These are phyloP conservation scores for Trypanosoma cruzi DNA, from an alignment of 208 protist genomes.

Conservation along the genomic window DNA sequence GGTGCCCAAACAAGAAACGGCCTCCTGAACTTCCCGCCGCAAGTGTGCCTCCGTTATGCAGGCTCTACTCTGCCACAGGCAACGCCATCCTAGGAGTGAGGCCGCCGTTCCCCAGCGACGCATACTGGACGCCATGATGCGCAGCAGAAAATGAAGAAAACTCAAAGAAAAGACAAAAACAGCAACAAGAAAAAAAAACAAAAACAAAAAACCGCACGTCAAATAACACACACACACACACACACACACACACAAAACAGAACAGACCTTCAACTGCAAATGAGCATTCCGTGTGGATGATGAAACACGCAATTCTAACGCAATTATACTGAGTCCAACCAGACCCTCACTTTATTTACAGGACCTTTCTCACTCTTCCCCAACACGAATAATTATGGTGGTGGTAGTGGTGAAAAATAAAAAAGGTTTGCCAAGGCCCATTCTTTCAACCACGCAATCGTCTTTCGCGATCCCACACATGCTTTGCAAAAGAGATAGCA, in stretches of 20 bases:
- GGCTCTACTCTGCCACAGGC: background rate
- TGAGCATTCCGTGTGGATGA: no score
- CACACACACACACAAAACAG: no score
- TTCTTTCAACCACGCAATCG: slow-evolving; percentile 38
- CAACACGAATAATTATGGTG: no score
- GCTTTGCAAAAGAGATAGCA: slow-evolving; percentile 72
- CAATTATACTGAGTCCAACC: no score
- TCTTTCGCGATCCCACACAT: slow-evolving; percentile 82
- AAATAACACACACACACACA: no score
- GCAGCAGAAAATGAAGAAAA: background rate
- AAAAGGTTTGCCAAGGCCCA: background rate
- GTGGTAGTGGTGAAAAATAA: no score
- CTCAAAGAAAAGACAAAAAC: slow-evolving; percentile 7
- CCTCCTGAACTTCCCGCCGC: slow-evolving; percentile 6
- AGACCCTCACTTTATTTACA: no score
- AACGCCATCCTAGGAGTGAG: background rate
- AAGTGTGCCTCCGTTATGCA: slow-evolving; percentile 1
- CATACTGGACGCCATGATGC: background rate
- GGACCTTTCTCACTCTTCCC: no score
- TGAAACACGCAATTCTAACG: no score
- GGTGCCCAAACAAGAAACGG: background rate
- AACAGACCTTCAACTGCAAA: no score
- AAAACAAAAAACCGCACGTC: no score
- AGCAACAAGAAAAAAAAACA: slow-evolving; percentile 11
- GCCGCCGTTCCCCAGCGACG: background rate